Evolutionary conservation across 2,329 filamentous ascomycete genomes (phyloP).

Genomic region (Sordariomycetes sp.): DNA sequence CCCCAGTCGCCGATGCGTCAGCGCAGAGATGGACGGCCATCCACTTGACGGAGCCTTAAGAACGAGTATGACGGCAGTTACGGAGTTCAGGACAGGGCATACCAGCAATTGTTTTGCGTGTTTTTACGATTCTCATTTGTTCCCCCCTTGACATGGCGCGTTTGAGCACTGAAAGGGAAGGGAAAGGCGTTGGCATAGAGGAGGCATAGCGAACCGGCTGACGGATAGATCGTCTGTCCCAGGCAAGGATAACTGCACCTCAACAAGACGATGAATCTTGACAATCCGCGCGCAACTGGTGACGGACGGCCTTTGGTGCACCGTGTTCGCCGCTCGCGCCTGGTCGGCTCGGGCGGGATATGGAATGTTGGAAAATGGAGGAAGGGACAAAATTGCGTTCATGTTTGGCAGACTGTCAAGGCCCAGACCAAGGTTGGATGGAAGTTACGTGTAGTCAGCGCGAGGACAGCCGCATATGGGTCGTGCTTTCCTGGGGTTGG

Average conservation of each 20-base stretch:
- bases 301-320: too few species aligned
- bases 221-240: background rate
- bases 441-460: background rate
- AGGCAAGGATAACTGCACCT: background rate
- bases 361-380: too few species aligned
- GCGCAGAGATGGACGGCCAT: too few species aligned
- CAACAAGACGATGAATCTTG: background rate
- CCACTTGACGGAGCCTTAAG: background rate
- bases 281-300: background rate
- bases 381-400: too few species aligned
- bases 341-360: too few species aligned
- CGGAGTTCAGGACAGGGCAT: background rate
- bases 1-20: background rate
- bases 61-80: background rate
- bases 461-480: background rate
- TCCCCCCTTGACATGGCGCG: background rate
- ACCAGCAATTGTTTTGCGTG: background rate
- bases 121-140: background rate
- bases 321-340: too few species aligned
- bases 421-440: background rate
- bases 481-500: background rate
- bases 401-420: background rate
- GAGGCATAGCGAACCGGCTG: background rate
- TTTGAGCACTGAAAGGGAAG: background rate
- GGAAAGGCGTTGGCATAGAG: background rate